Conservation (phyloP, 2,329 filamentous ascomycete genomes). For the Microcyclosporella mali region DNA sequence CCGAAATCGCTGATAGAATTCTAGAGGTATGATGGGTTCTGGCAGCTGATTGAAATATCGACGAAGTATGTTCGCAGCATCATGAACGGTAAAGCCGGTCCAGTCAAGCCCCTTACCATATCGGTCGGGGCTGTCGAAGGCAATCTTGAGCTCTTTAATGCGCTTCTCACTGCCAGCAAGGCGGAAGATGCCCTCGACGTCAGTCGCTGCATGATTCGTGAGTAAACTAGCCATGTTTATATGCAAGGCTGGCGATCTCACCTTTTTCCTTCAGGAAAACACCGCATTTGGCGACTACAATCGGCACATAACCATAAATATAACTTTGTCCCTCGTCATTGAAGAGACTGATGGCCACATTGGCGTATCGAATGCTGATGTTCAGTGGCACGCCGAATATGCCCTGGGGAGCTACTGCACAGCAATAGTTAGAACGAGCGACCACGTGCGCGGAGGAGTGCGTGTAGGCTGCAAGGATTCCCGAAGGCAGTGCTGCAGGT, state of each 20-base stretch:
- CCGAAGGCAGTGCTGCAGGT: no score
- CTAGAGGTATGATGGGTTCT: slow-evolving; percentile 90
- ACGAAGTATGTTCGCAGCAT: slow-evolving; percentile 92
- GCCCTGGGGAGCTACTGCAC: slow-evolving; percentile 50
- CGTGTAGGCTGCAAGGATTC: neutral
- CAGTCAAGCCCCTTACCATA: slow-evolving; percentile 96
- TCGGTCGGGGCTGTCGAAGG: slow-evolving; percentile 89
- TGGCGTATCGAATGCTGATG: slow-evolving; percentile 93
- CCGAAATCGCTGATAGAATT: slow-evolving; percentile 87
- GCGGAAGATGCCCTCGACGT: slow-evolving; percentile 93
- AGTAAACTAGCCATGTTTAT: slow-evolving; percentile 8
- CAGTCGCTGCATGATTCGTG: slow-evolving; percentile 60
- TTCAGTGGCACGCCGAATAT: slow-evolving; percentile 94
- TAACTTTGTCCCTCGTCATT: slow-evolving; percentile 91
- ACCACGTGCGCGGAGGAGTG: neutral
- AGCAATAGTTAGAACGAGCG: slow-evolving; percentile 10
- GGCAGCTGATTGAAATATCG: slow-evolving; percentile 94
- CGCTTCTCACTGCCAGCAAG: slow-evolving; percentile 94
- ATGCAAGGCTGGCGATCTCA: slow-evolving; percentile 40
- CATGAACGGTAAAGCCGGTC: slow-evolving; percentile 96
- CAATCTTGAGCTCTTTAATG: slow-evolving; percentile 88
- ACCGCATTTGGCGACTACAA: slow-evolving; percentile 96
- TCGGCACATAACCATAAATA: slow-evolving; percentile 97
- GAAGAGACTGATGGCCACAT: slow-evolving; percentile 93
- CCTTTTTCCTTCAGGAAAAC: slow-evolving; percentile 98